Percentiles rank a stretch among this genome's conserved stretches.
Conservation (phyloP, 306 rosid genomes). For the Cicer judaicum region DNA sequence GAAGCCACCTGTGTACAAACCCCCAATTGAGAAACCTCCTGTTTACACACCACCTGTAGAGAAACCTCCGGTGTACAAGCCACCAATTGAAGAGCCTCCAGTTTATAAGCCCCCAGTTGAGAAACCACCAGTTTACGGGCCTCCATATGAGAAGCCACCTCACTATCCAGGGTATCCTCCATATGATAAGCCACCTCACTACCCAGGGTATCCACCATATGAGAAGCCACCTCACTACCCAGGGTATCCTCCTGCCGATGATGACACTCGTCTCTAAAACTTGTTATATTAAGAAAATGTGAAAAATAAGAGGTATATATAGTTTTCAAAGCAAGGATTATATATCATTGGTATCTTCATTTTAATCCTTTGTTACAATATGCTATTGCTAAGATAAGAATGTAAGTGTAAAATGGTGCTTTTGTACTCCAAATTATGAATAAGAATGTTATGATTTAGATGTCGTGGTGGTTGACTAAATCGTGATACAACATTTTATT, state of each 20-base stretch:
- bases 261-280: neutral
- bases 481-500: no score
- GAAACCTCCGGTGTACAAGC: neutral
- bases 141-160: neutral
- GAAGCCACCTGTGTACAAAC: neutral
- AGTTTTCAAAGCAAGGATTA: neutral
- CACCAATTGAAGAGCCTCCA: neutral
- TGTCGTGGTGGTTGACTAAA: no score
- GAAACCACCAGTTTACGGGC: neutral
- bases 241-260: neutral
- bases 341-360: neutral
- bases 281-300: neutral
- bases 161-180: neutral
- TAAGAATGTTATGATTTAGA: neutral
- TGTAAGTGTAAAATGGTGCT: neutral
- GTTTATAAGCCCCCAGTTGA: neutral
- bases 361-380: neutral
- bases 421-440: slow-evolving; percentile 1
- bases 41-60: neutral
- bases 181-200: neutral
- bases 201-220: neutral
- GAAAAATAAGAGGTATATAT: neutral
- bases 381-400: neutral
- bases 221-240: neutral
- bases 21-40: neutral